Conservation (phyloP, 164 flowering plant genomes). For the Stephania yunnanensis region DNA sequence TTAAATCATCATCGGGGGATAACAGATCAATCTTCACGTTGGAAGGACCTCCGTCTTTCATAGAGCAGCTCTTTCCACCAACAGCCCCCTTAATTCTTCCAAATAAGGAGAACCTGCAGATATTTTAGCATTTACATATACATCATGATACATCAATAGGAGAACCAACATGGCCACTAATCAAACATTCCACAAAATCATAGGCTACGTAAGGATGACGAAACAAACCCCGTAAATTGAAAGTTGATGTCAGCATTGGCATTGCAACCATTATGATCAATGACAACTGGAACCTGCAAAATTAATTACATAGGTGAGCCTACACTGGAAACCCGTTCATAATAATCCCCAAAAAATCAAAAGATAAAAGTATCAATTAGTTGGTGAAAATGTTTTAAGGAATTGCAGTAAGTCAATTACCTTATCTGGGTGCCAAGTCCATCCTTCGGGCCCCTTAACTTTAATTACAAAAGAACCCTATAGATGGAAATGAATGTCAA, state of each 20-base stretch:
- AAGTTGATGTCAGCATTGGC: constrained; percentile 88
- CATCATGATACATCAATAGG: background rate
- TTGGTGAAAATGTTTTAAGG: background rate
- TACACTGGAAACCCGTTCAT: background rate
- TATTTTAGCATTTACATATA: background rate
- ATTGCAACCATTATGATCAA: constrained; percentile 88
- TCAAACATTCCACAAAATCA: background rate
- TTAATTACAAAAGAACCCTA: constrained; percentile 86
- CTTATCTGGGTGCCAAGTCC: constrained; percentile 94
- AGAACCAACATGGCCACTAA: background rate
- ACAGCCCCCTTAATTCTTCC: constrained; percentile 88
- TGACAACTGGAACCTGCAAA: constrained; percentile 70
- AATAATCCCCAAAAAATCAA: background rate
- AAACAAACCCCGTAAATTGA: constrained; percentile 82
- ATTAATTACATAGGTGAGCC: background rate
- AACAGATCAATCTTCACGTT: constrained; percentile 72
- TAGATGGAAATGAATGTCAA: constrained; percentile 5
- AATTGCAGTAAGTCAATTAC: constrained; percentile 20
- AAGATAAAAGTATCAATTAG: background rate
- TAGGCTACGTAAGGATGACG: background rate
- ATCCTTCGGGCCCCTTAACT: constrained; percentile 90
- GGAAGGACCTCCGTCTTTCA: constrained; percentile 73
- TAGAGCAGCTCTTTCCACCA: constrained; percentile 80
- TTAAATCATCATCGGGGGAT: constrained; percentile 45
- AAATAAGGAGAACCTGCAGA: constrained; percentile 71